Evolutionary conservation across 305 asterid species (phyloP).

Genomic region (Fraxinus platypoda): DNA sequence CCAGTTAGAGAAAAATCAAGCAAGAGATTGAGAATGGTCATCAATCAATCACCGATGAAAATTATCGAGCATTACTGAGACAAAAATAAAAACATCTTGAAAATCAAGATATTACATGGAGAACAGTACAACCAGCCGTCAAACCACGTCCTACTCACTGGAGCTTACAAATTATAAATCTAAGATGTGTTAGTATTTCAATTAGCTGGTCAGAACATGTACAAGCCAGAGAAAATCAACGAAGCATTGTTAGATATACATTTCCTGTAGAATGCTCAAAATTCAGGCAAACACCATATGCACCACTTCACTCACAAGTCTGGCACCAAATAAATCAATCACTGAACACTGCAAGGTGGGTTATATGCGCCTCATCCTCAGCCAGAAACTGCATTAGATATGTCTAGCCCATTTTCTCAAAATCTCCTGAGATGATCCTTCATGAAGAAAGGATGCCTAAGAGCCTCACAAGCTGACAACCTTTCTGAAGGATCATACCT

Average conservation of each 20-base stretch:
- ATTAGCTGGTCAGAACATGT: not conserved
- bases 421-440: conserved; percentile 53
- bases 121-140: not conserved
- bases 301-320: not conserved
- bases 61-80: too few species aligned
- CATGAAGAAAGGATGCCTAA: conserved; percentile 67
- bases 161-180: not conserved
- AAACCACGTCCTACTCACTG: not conserved
- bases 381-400: not conserved
- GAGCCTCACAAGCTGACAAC: conserved; percentile 65
- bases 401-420: conserved; percentile 12
- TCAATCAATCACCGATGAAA: not conserved
- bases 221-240: not conserved
- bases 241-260: not conserved
- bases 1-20: not conserved
- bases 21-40: not conserved
- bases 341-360: not conserved
- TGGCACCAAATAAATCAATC: not conserved
- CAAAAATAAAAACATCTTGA: not conserved
- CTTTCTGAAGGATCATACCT: conserved; percentile 68
- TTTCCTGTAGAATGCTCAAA: not conserved
- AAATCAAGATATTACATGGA: not conserved
- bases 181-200: not conserved
- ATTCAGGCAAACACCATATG: not conserved
- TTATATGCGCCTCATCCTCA: not conserved